Evolutionary conservation across 345 rosid species (phyloP).

Genomic region (Jatropha curcas): DNA sequence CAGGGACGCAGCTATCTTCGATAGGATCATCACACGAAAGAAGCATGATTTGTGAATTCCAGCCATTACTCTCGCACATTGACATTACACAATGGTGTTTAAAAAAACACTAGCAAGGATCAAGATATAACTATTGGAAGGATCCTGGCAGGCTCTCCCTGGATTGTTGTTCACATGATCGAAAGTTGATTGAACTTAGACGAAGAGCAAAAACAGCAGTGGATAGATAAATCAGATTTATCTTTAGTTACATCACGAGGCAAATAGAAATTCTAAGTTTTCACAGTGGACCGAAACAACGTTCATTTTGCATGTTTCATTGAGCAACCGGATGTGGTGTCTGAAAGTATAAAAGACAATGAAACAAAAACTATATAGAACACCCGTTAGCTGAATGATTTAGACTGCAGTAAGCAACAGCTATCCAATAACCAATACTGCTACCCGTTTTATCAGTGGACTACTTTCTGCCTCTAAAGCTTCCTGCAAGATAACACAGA

Average conservation of each 20-base stretch:
- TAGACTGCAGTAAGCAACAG: too few relatives aligned
- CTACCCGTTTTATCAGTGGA: too few relatives aligned
- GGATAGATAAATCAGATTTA: constrained; percentile 57
- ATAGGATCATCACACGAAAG: constrained; percentile 91
- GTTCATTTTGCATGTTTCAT: too few relatives aligned
- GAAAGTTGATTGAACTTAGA: constrained; percentile 52
- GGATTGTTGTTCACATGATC: constrained; percentile 88
- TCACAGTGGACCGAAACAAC: too few relatives aligned
- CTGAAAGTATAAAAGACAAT: too few relatives aligned
- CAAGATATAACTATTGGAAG: constrained; percentile 64
- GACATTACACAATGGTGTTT: constrained; percentile 57
- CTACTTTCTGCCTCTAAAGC: too few relatives aligned
- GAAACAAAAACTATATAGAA: too few relatives aligned
- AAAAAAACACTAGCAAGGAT: constrained; percentile 61
- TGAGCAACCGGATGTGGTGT: too few relatives aligned
- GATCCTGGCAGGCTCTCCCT: constrained; percentile 65
- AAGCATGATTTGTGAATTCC: constrained; percentile 83
- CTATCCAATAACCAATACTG: too few relatives aligned
- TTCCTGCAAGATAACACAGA: too few relatives aligned
- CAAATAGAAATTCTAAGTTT: too few relatives aligned
- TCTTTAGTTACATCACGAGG: constrained; percentile 83
- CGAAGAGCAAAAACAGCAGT: constrained; percentile 67
- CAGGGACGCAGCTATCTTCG: constrained; percentile 53
- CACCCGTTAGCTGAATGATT: too few relatives aligned
- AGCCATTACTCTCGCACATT: constrained; percentile 64